A percentile compares a stretch with the other conserved stretches of the same genome.
Evolutionary conservation across 768 basidiomycete species (phyloP).

Genomic region (Suillus fuscotomentosus): DNA sequence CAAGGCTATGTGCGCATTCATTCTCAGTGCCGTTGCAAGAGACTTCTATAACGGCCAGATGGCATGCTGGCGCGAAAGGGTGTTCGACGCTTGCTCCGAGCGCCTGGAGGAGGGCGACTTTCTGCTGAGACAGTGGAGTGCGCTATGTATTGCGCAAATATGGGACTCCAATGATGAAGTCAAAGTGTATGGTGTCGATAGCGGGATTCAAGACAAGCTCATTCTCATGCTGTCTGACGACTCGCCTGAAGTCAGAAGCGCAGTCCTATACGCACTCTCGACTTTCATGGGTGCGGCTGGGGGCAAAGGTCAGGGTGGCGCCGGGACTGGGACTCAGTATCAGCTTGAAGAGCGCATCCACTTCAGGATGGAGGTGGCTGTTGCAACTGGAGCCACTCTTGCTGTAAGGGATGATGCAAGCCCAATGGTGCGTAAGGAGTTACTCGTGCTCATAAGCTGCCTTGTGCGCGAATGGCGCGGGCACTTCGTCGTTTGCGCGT

Average conservation of each 20-base stretch:
- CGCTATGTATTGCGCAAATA: conserved; percentile 90
- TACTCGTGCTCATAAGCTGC: conserved; percentile 87
- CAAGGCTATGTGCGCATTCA: conserved; percentile 98
- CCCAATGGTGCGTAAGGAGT: conserved; percentile 94
- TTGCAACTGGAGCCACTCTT: conserved; percentile 85
- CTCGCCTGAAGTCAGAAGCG: conserved; percentile 90
- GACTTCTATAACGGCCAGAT: conserved; percentile 86
- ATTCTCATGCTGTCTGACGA: conserved; percentile 79
- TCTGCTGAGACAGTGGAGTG: conserved; percentile 90
- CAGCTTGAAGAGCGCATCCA: conserved; percentile 78
- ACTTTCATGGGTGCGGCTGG: conserved; percentile 93
- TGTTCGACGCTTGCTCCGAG: conserved; percentile 86
- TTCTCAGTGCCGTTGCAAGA: conserved; percentile 86
- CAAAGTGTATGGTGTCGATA: conserved; percentile 78
- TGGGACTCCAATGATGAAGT: conserved; percentile 94
- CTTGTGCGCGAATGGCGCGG: conserved; percentile 96
- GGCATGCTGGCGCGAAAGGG: conserved; percentile 76
- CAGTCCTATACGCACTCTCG: conserved; percentile 87
- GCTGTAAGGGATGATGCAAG: conserved; percentile 92
- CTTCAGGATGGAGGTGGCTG: conserved; percentile 87
- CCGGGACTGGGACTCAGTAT: conserved; percentile 78
- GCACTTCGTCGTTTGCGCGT: conserved; percentile 93
- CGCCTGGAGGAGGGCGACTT: conserved; percentile 89
- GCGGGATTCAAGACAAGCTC: conserved; percentile 78
- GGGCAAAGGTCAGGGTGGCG: conserved; percentile 75